Base-by-base conservation (phyloP, 805 yeast species). In the Metschnikowia bowlesiae region DNA sequence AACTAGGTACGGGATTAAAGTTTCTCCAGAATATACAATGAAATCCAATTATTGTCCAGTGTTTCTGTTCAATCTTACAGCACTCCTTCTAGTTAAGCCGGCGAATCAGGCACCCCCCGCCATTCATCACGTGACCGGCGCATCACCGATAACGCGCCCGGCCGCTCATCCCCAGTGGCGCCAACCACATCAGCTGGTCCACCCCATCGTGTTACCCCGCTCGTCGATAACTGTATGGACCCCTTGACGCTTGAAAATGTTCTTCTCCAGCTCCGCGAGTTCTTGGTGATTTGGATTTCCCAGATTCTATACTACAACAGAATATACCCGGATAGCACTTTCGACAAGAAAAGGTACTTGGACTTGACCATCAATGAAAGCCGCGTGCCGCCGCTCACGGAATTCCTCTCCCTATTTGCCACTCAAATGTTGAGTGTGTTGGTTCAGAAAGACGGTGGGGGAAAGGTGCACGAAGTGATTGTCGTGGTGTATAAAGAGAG, bases 281-380 rank as follows among this genome's bases (percentile, higher is more conserved):
- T 82, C 46, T 52, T 84, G 10, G 65, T 70, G 2, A 79, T 76
- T 0, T 73, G 78, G 67, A 59, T 80, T 8, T 84, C 84, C 52
- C 80, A 80, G 39, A 69, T 84, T 1, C 63, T 84, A 44, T 83
- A 78, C 61, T 66, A 76, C 45, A 73, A 82, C 43, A 61, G 65
- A 1, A 64, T 86, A 0, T 86, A 86, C 56, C 84, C 84, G 0
- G 58, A 50, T 1, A 75, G 70, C 45, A 70, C 84, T 0, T 87
- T 79, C 59, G 69, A 66, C 22, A 60, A 62, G 10, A 66, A 67
- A 3, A 70, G 73, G 26, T 68, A 75, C 31, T 78, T 78, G 55
- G 75, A 75, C 42, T 51, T 69, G n/a, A 65, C 76, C 0, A 70
- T 74, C 4, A 64, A 68, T 52, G 71, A 70, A 48, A 67, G 70